These are phyloP conservation scores for Oryza glaberrima DNA, from an alignment of 176 grass and related monocot species.

Conservation along the genomic window DNA sequence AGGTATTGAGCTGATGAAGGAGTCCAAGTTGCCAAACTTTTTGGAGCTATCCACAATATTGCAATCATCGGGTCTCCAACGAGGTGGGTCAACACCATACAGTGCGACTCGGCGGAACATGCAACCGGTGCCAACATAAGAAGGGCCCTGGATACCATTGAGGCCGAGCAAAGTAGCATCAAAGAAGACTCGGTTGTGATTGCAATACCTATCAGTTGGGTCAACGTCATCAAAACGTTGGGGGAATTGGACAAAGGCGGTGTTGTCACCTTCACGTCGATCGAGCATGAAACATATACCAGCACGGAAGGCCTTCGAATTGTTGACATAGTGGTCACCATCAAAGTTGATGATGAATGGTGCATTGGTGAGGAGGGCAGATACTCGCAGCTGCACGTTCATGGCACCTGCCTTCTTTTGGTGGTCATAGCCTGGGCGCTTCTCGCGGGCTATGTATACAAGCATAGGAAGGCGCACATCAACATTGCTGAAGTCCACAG, in stretches of 20 bases:
- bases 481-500: constrained; percentile 49
- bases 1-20: constrained; percentile 46
- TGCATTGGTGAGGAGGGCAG: constrained; percentile 53
- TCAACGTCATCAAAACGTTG: constrained; percentile 94
- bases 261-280: constrained; percentile 71
- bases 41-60: constrained; percentile 35
- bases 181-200: constrained; percentile 96
- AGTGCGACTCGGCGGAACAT: constrained; percentile 57
- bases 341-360: constrained; percentile 65
- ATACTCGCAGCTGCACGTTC: constrained; percentile 52
- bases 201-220: constrained; percentile 89
- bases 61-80: constrained; percentile 39
- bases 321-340: constrained; percentile 61
- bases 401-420: constrained; percentile 63
- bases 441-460: constrained; percentile 57
- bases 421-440: constrained; percentile 46
- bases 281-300: constrained; percentile 64
- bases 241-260: constrained; percentile 94
- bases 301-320: constrained; percentile 53
- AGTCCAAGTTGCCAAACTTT: constrained; percentile 40
- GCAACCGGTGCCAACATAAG: constrained; percentile 57
- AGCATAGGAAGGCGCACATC: constrained; percentile 58
- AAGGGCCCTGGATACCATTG: constrained; percentile 76
- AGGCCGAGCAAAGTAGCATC: constrained; percentile 95
- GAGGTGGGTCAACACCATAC: constrained; percentile 48